Percentiles rank a stretch among this genome's conserved stretches.
Conservation (phyloP, 2,329 filamentous ascomycete species). For the Colletotrichum incanum region DNA sequence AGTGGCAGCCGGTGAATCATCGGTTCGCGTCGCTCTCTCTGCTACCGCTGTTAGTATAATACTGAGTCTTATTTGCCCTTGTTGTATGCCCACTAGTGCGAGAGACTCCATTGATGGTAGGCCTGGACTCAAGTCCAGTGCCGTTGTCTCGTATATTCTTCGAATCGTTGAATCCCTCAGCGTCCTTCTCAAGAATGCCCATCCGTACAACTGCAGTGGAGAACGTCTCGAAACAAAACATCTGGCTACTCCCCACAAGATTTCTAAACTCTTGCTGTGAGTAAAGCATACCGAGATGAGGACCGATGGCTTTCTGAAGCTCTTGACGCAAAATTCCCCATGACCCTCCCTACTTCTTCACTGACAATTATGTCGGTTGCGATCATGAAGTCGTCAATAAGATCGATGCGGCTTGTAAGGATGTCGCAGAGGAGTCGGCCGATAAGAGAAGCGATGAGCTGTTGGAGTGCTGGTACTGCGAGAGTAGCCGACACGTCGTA, state of each 20-base stretch:
- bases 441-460: neutral
- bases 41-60: neutral
- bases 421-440: conserved; percentile 15
- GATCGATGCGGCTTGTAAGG: neutral
- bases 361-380: conserved; percentile 11
- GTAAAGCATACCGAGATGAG: conserved; percentile 25
- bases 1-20: neutral
- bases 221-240: conserved; percentile 19
- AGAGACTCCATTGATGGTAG: neutral
- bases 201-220: conserved; percentile 11
- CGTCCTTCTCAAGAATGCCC: neutral
- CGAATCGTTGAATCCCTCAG: neutral
- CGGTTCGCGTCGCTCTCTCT: neutral
- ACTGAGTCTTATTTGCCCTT: neutral
- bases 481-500: conserved; percentile 9
- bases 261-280: conserved; percentile 11
- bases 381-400: conserved; percentile 25
- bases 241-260: neutral
- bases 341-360: neutral
- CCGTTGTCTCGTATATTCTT: neutral
- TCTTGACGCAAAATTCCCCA: conserved; percentile 4
- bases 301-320: conserved; percentile 20
- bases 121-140: too few species aligned
- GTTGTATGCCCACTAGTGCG: neutral
- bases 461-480: neutral